phyloP scores from a whole-genome alignment of 768 basidiomycete species.

The Cystofilobasidium capitatum region DNA sequence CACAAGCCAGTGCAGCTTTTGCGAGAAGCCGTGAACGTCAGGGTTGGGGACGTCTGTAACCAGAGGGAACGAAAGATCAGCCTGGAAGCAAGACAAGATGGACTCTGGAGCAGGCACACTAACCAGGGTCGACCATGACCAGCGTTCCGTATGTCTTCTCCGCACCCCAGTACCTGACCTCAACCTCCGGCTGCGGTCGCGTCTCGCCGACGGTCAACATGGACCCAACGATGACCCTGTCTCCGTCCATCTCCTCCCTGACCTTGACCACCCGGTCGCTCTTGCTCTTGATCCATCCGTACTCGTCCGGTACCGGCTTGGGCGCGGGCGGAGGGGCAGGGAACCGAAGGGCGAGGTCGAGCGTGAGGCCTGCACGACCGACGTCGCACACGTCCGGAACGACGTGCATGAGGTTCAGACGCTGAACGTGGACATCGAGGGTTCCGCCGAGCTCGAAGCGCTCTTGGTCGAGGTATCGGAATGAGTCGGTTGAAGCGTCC shows the following conservation, averaged over 20 bases:
- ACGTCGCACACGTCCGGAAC: conserved; percentile 59
- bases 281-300: conserved; percentile 17
- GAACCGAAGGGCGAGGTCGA: conserved; percentile 20
- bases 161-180: conserved; percentile 65
- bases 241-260: conserved; percentile 8
- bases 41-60: conserved; percentile 70
- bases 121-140: conserved; percentile 78
- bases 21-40: conserved; percentile 53
- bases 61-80: neutral
- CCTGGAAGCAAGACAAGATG: neutral
- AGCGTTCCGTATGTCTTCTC: conserved; percentile 72
- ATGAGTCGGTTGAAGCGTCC: conserved; percentile 48
- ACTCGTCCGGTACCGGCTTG: conserved; percentile 11
- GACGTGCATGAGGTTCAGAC: conserved; percentile 80
- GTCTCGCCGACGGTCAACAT: conserved; percentile 16
- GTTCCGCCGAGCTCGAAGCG: conserved; percentile 74
- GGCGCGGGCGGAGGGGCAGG: conserved; percentile 13
- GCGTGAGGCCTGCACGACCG: neutral
- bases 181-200: conserved; percentile 18
- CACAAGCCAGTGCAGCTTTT: conserved; percentile 80
- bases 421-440: conserved; percentile 83
- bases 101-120: conserved; percentile 24
- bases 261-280: neutral
- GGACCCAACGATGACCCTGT: conserved; percentile 8
- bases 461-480: conserved; percentile 71